Base-by-base conservation (phyloP, 176 grass and related monocot species). In the Saccharum spontaneum region DNA sequence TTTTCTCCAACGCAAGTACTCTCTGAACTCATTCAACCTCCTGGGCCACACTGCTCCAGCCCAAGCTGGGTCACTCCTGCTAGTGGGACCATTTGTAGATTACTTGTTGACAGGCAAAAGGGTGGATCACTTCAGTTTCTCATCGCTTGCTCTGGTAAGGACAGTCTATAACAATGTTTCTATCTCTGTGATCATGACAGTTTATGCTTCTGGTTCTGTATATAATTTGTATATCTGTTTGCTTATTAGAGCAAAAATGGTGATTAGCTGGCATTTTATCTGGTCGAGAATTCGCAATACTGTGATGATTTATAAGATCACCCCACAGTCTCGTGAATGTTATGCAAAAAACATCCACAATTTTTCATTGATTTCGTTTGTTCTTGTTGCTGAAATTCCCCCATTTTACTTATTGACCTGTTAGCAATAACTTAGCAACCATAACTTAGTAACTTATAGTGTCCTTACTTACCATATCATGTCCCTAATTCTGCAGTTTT, bases 401-500 rank as follows among this genome's bases (percentile, higher is more conserved):
- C 9, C 57, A 61, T 61, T 61, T 61, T 61, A 61, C 55, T n/a
- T 23, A 59, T 59, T 59, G 54, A 57, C 54, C 54, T 59, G 57
- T 23, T 24, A 61, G n/a, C 57, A 22, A 8, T 55, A 52, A 52
- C 15, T 54, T 54, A 54, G 50, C 49, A 59, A 57, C 33, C 33
- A 8, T 55, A 50, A 50, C 15, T 54, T 54, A 54, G 50, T 14
- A 59, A 55, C 54, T 57, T 0, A 0, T 1, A 57, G 55, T 59
- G 20, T 11, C 57, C 22, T 24, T 57, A n/a, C 2, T 77, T 64
- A 83, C 43, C 17, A 18, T 40, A 16, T 66, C 0, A 33, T 71
- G 49, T 24, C 39, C 7, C 0, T 54, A 8, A 31, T 60, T 41
- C 34, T 89, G 69, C 86, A 96, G 91, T 68, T 93, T 76, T 96